Evolutionary conservation across 345 rosid species (phyloP), one percentile per base, ranked within the genome.

Genomic region (Populus tremula): DNA sequence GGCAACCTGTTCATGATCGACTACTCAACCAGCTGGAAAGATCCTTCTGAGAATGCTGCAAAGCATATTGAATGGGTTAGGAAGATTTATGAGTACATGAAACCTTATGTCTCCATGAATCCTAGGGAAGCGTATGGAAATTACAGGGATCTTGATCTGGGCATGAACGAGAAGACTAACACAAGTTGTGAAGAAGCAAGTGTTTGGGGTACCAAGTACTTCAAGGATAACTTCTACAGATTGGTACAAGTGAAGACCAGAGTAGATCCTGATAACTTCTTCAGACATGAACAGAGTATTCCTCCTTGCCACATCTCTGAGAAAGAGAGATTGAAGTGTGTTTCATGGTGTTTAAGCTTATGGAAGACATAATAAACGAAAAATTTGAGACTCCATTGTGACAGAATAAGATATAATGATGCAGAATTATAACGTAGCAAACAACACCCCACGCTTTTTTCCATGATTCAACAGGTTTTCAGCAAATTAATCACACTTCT

Each of bases 231-330:
- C 47, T 77, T 41, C 70, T 3, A 70, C 5, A 77, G 61, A 23
- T 59, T 77, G 74, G 29, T 70, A 3, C 61, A 43, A 21, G 80
- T 77, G 75, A 77, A 77, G 74, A 77, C 80, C 35, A 63, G 10
- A 29, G 66, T 61, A 17, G 80, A 77, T 61, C 75, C 80, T 61
- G 74, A 59, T 6, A 70, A 77, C 45, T 61, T 77, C 69, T 77
- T 77, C 74, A 56, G 75, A 74, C 74, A 77, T 61, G 80, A 77
- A 70, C 80, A 77, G 17, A 70, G 75, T 69, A 77, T 77, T 9
- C 80, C 80, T 2, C 69, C 65, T 67, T 6, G 63, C 49, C 35
- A n/a, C 8, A 4, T 62, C 59, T 5, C 17, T 13, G 10, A 67
- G 20, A 35, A 35, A 67, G 8, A 6, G 50, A 9, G 3, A 43